These are phyloP conservation scores for Tricholoma sp. DNA, from an alignment of 768 basidiomycete genomes.

Conservation along the genomic window DNA sequence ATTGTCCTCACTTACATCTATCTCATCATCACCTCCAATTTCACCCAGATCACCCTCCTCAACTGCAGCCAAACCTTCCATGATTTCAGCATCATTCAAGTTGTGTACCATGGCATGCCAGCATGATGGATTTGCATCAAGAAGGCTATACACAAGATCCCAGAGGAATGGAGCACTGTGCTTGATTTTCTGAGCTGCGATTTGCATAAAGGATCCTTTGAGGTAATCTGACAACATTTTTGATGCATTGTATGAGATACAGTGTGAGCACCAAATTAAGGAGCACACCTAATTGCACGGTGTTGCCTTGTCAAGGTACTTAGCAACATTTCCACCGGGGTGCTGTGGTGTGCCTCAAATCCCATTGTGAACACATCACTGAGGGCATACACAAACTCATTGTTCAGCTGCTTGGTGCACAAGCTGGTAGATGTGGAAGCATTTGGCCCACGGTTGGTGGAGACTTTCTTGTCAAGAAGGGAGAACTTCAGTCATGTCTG, in stretches of 20 bases:
- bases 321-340: conserved; percentile 92
- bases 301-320: conserved; percentile 83
- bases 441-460: conserved; percentile 12
- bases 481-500: conserved; percentile 45
- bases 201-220: too few species aligned
- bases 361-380: conserved; percentile 67
- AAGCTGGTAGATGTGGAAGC: conserved; percentile 25
- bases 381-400: conserved; percentile 62
- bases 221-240: too few species aligned
- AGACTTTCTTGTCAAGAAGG: conserved; percentile 42
- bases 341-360: conserved; percentile 71
- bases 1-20: background rate
- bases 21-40: too few species aligned
- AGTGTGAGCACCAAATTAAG: conserved; percentile 66
- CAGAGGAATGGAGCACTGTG: too few species aligned
- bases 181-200: too few species aligned
- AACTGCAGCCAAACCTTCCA: background rate
- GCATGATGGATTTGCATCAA: background rate
- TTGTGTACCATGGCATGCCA: background rate
- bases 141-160: too few species aligned
- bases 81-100: background rate
- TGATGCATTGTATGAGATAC: too few species aligned
- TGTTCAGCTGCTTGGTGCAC: conserved; percentile 35
- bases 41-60: background rate
- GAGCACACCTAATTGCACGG: conserved; percentile 67